These are phyloP conservation scores for Claviceps sorghi DNA, from an alignment of 2,329 filamentous ascomycete species.

Conservation along the genomic window DNA sequence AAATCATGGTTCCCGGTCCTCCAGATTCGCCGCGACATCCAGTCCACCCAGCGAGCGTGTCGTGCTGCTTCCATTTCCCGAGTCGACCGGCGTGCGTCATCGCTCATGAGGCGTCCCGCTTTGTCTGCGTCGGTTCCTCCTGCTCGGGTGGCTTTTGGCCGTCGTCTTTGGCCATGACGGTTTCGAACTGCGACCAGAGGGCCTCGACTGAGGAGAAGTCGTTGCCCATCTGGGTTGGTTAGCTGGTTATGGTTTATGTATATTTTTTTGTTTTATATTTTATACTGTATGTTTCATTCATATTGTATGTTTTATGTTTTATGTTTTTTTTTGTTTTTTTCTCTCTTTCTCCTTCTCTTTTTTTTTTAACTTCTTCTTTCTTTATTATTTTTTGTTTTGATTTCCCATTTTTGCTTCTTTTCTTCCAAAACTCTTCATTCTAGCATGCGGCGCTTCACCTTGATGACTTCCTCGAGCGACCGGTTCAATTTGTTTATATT, in stretches of 20 bases:
- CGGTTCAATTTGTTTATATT: constrained; percentile 95
- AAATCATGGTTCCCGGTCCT: no score
- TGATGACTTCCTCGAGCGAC: constrained; percentile 78
- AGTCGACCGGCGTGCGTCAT: not conserved
- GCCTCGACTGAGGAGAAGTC: constrained; percentile 96
- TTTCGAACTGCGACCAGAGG: constrained; percentile 93
- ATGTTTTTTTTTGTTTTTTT: not conserved
- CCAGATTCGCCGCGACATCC: no score
- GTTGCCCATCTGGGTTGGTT: constrained; percentile 56
- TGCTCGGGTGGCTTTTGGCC: constrained; percentile 11
- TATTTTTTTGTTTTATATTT: no score
- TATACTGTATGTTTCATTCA: no score
- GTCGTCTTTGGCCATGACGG: constrained; percentile 64
- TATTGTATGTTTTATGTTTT: no score
- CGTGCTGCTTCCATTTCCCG: not conserved
- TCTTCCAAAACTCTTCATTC: no score
- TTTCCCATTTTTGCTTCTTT: no score
- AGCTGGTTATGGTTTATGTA: not conserved
- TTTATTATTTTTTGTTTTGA: no score
- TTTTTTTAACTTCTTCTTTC: not conserved
- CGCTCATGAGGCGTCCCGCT: constrained; percentile 6
- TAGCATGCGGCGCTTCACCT: no score
- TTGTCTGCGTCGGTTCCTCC: constrained; percentile 12
- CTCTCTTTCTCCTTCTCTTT: not conserved
- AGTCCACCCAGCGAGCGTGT: no score